A percentile compares a stretch with the other conserved stretches of the same genome.
Evolutionary conservation across 345 rosid species (phyloP).

Genomic region (Capsella bursapastoris): DNA sequence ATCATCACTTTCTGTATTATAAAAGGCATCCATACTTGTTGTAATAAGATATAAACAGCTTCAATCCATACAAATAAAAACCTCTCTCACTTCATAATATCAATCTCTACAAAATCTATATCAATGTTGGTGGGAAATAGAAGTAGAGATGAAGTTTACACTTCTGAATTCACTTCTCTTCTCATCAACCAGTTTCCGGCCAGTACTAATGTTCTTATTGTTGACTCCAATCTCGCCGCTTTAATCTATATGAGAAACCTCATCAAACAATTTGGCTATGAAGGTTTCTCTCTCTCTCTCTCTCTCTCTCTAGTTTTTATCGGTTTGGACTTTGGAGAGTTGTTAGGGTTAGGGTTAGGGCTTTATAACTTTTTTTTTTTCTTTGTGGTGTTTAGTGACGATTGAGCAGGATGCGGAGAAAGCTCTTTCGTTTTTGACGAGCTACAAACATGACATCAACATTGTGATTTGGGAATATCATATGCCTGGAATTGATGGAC

Average conservation of each 20-base stretch:
- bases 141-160: not conserved
- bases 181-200: not conserved
- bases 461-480: constrained; percentile 39
- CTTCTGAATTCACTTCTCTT: constrained; percentile 14
- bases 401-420: not conserved
- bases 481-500: constrained; percentile 36
- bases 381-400: constrained; percentile 17
- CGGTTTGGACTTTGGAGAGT: not conserved
- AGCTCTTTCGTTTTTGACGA: constrained; percentile 26
- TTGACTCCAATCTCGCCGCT: constrained; percentile 5
- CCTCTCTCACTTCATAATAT: not conserved
- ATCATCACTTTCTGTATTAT: not conserved
- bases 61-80: not conserved
- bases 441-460: constrained; percentile 5
- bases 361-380: not conserved
- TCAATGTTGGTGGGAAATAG: not conserved
- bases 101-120: not conserved
- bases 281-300: constrained; percentile 14
- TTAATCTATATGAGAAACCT: not conserved
- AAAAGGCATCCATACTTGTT: constrained; percentile 8
- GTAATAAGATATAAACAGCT: constrained; percentile 5
- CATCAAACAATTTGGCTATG: not conserved
- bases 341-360: constrained; percentile 27
- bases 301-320: not conserved
- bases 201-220: constrained; percentile 22